Conservation (phyloP, 1,284 basidiomycete genomes). For the Meripilus lineatus region DNA sequence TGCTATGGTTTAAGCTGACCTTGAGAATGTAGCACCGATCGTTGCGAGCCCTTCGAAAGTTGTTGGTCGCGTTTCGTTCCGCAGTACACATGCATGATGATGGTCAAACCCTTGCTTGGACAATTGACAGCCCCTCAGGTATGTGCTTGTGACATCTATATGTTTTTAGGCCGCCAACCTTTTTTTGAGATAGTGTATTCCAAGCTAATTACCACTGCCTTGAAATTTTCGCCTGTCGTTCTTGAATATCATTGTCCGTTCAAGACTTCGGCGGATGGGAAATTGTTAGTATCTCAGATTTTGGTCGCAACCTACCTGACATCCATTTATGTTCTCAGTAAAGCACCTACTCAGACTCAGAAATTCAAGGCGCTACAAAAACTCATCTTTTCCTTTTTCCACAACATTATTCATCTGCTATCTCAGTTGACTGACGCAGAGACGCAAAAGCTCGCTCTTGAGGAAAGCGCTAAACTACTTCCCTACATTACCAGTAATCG, state of each 20-base stretch:
- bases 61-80: constrained; percentile 86
- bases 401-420: constrained; percentile 78
- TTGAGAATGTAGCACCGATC: constrained; percentile 72
- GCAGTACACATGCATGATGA: constrained; percentile 89
- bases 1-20: background rate
- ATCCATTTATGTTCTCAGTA: constrained; percentile 41
- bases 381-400: constrained; percentile 85
- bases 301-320: too few relatives aligned
- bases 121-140: constrained; percentile 77
- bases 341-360: constrained; percentile 68
- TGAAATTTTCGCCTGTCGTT: constrained; percentile 90
- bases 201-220: constrained; percentile 84
- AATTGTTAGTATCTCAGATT: constrained; percentile 56
- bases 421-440: constrained; percentile 72
- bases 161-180: constrained; percentile 2
- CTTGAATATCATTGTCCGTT: constrained; percentile 86
- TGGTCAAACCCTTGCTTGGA: constrained; percentile 72
- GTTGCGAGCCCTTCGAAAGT: constrained; percentile 77
- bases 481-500: constrained; percentile 83
- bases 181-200: constrained; percentile 67
- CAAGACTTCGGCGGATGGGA: constrained; percentile 78
- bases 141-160: constrained; percentile 15
- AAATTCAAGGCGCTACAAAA: constrained; percentile 84
- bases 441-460: constrained; percentile 67
- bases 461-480: constrained; percentile 81